phyloP scores from a whole-genome alignment of 208 protist species.

The Phytomonas francai region DNA sequence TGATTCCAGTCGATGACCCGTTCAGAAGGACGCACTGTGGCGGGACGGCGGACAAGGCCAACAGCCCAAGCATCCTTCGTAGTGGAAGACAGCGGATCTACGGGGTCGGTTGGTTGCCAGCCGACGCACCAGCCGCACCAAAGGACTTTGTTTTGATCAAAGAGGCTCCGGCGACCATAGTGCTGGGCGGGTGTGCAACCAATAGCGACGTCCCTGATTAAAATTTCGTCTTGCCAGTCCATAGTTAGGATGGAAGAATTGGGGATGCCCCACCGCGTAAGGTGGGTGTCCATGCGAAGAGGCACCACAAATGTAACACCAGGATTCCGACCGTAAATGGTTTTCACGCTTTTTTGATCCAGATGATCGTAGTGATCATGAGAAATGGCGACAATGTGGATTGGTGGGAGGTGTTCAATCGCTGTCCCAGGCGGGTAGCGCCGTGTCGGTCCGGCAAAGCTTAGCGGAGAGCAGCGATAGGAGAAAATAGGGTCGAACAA shows the following conservation, averaged over 20 bases:
- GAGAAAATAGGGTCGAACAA: slow-evolving; percentile 83
- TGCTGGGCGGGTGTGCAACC: slow-evolving; percentile 57
- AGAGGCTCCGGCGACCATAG: slow-evolving; percentile 28
- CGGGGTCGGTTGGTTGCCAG: slow-evolving; percentile 14
- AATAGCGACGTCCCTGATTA: slow-evolving; percentile 31
- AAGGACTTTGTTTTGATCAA: slow-evolving; percentile 49
- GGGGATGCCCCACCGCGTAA: slow-evolving; percentile 33
- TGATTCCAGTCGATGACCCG: slow-evolving; percentile 13
- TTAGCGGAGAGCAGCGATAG: slow-evolving; percentile 46
- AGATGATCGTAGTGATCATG: slow-evolving; percentile 91
- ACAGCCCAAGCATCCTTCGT: not conserved
- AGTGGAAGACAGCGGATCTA: not conserved
- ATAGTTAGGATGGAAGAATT: slow-evolving; percentile 21
- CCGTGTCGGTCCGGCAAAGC: slow-evolving; percentile 38
- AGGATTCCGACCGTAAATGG: slow-evolving; percentile 29
- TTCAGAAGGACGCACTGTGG: not conserved
- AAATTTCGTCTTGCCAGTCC: slow-evolving; percentile 46
- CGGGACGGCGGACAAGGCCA: not conserved
- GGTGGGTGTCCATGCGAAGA: slow-evolving; percentile 31
- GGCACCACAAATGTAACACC: slow-evolving; percentile 48
- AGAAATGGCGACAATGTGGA: slow-evolving; percentile 70
- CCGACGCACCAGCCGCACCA: slow-evolving; percentile 70
- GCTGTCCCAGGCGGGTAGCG: slow-evolving; percentile 24
- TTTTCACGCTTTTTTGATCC: slow-evolving; percentile 26
- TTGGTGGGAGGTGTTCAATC: slow-evolving; percentile 41